Conservation (phyloP, 2,329 filamentous ascomycete genomes). For the Trichoderma arundinaceum region DNA sequence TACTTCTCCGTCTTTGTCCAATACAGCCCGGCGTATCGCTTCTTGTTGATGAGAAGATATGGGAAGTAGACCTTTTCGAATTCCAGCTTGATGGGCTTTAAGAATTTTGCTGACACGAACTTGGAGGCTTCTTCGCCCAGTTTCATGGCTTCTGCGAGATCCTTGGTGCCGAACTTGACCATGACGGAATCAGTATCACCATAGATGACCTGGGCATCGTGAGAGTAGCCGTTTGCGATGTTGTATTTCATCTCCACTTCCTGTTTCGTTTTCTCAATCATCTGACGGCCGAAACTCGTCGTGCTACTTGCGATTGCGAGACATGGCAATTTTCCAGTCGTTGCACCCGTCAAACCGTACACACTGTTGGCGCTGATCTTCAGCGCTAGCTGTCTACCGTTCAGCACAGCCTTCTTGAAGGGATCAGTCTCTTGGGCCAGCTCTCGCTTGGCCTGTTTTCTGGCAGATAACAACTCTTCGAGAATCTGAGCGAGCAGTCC, state of each 20-base stretch:
- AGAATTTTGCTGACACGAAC: constrained; percentile 88
- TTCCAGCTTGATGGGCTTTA: constrained; percentile 97
- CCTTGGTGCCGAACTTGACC: constrained; percentile 95
- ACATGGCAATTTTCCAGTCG: constrained; percentile 93
- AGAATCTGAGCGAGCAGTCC: constrained; percentile 93
- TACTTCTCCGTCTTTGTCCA: constrained; percentile 95
- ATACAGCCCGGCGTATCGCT: constrained; percentile 96
- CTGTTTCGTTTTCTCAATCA: constrained; percentile 98
- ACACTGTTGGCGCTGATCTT: constrained; percentile 98
- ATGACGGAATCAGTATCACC: constrained; percentile 99
- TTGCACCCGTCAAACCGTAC: constrained; percentile 95
- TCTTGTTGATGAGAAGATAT: constrained; percentile 99
- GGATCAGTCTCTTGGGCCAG: constrained; percentile 87
- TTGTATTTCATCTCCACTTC: constrained; percentile 91
- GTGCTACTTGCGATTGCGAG: constrained; percentile 95
- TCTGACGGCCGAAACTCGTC: constrained; percentile 94
- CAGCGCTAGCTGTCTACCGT: constrained; percentile 93
- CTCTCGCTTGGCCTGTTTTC: constrained; percentile 94
- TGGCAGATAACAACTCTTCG: constrained; percentile 86
- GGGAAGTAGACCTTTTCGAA: constrained; percentile 99
- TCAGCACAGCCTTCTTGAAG: constrained; percentile 97
- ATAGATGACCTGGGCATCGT: constrained; percentile 97
- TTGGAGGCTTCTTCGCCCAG: constrained; percentile 90
- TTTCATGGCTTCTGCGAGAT: constrained; percentile 88
- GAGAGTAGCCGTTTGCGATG: constrained; percentile 90